A percentile compares a stretch with the other conserved stretches of the same genome.
These are phyloP conservation scores for Pichia californica DNA, from an alignment of 805 yeast species.

Conservation along the genomic window DNA sequence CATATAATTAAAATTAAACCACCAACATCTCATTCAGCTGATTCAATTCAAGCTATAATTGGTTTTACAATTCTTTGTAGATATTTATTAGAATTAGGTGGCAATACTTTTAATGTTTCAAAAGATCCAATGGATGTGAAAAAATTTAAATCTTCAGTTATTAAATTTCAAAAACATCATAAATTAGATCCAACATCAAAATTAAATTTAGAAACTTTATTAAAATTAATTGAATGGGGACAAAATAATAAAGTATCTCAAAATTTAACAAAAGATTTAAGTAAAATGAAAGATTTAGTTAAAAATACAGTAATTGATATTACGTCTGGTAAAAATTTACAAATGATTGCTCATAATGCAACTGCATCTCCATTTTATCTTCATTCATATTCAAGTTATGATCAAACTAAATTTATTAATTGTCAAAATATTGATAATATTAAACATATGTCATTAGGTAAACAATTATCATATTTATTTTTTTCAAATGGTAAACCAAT, in stretches of 20 bases:
- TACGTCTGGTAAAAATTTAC: conserved; percentile 30
- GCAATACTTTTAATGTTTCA: conserved; percentile 49
- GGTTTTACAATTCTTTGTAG: conserved; percentile 69
- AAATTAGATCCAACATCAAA: conserved; percentile 14
- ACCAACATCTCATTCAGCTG: conserved; percentile 17
- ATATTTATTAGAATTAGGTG: conserved; percentile 53
- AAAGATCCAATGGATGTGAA: conserved; percentile 82
- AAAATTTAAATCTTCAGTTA: conserved; percentile 58
- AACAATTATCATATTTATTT: conserved; percentile 38
- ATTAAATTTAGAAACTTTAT: conserved; percentile 21
- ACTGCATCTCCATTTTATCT: conserved; percentile 18
- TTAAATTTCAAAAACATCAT: conserved; percentile 61
- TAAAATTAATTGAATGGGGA: conserved; percentile 19
- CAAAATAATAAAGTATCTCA: conserved; percentile 28
- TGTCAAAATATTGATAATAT: conserved; percentile 27
- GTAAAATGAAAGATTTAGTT: conserved; percentile 30
- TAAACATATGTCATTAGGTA: conserved; percentile 22
- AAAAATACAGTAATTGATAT: conserved; percentile 33
- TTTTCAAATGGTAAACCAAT: conserved; percentile 41
- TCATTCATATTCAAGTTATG: conserved; percentile 16
- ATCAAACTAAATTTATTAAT: conserved; percentile 15
- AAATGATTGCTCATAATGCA: conserved; percentile 21
- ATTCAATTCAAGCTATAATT: conserved; percentile 70
- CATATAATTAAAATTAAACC: conserved; percentile 19
- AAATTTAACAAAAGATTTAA: conserved; percentile 29